Evolutionary conservation across 768 basidiomycete genomes (phyloP).

Genomic region (Russula ochroleuca): DNA sequence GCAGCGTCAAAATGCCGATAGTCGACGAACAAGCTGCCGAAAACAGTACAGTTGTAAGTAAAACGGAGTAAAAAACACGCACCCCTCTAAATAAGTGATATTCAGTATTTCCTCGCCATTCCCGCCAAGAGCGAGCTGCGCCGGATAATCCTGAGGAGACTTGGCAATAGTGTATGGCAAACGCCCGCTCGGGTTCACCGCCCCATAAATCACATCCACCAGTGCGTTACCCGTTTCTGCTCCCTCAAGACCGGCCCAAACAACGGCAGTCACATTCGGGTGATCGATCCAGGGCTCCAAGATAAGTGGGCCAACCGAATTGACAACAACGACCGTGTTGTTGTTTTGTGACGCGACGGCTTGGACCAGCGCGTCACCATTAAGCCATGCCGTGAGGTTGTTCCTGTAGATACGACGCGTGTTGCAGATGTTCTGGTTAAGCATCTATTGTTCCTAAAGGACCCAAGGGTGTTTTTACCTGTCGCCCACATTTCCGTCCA

Average conservation of each 20-base stretch:
- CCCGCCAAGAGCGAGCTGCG: conserved; percentile 36
- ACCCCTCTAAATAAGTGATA: conserved; percentile 61
- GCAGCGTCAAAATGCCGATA: conserved; percentile 46
- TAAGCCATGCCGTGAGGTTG: conserved; percentile 41
- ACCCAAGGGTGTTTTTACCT: conserved; percentile 37
- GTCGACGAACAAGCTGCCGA: conserved; percentile 31
- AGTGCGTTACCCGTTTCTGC: conserved; percentile 64
- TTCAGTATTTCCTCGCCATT: conserved; percentile 34
- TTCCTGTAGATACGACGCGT: conserved; percentile 6
- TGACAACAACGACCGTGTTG: conserved; percentile 78
- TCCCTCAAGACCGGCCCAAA: conserved; percentile 54
- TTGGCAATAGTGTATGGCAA: conserved; percentile 76
- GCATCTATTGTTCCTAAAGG: not conserved
- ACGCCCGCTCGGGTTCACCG: conserved; percentile 67
- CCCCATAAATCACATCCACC: conserved; percentile 72
- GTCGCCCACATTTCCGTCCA: conserved; percentile 37
- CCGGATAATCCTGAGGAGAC: conserved; percentile 46
- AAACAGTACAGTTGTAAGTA: not conserved
- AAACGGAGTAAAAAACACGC: conserved; percentile 20
- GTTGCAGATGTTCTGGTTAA: too few relatives aligned
- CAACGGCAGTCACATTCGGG: conserved; percentile 65
- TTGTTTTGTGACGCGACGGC: conserved; percentile 61
- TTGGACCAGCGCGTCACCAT: conserved; percentile 41
- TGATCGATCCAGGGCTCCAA: conserved; percentile 71
- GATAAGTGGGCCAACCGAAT: conserved; percentile 69